A percentile compares a stretch with the other conserved stretches of the same genome.
phyloP scores from a whole-genome alignment of 805 yeast species.

The Kazachstania psychrophila region DNA sequence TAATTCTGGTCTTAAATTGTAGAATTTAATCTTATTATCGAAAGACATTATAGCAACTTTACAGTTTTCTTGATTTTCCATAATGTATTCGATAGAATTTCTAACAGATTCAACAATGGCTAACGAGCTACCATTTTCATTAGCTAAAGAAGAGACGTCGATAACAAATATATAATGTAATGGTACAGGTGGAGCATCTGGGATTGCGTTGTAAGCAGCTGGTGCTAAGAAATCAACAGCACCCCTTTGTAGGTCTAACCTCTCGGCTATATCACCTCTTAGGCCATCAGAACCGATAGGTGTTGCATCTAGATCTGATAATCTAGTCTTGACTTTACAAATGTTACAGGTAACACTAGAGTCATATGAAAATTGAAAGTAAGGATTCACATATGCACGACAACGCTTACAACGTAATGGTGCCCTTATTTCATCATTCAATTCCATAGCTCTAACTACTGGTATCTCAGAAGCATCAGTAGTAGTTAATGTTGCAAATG shows the following conservation, averaged over 20 bases:
- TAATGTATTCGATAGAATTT: slow-evolving; percentile 35
- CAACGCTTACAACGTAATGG: slow-evolving; percentile 86
- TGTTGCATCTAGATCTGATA: slow-evolving; percentile 58
- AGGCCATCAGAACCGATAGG: slow-evolving; percentile 52
- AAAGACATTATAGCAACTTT: slow-evolving; percentile 66
- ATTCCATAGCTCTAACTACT: slow-evolving; percentile 26
- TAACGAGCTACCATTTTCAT: slow-evolving; percentile 43
- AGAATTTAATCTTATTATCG: slow-evolving; percentile 65
- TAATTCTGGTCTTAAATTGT: slow-evolving; percentile 49
- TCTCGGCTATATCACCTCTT: slow-evolving; percentile 44
- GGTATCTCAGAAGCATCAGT: slow-evolving; percentile 49
- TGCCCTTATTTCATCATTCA: slow-evolving; percentile 34
- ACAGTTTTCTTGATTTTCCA: slow-evolving; percentile 32
- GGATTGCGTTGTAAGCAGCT: slow-evolving; percentile 49
- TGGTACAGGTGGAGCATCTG: slow-evolving; percentile 35
- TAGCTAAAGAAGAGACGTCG: slow-evolving; percentile 57
- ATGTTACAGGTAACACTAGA: slow-evolving; percentile 72
- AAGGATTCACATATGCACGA: slow-evolving; percentile 81
- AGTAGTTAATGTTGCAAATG: slow-evolving; percentile 59
- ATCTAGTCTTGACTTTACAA: slow-evolving; percentile 66
- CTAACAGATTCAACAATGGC: slow-evolving; percentile 65
- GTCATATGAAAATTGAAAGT: slow-evolving; percentile 54
- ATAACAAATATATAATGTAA: slow-evolving; percentile 64
- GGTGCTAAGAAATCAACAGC: slow-evolving; percentile 83
- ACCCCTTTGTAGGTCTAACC: slow-evolving; percentile 61